Evolutionary conservation across 176 grass and related monocot species (phyloP), one percentile per base, ranked within the genome.

Genomic region (Paspalum vaginatum): DNA sequence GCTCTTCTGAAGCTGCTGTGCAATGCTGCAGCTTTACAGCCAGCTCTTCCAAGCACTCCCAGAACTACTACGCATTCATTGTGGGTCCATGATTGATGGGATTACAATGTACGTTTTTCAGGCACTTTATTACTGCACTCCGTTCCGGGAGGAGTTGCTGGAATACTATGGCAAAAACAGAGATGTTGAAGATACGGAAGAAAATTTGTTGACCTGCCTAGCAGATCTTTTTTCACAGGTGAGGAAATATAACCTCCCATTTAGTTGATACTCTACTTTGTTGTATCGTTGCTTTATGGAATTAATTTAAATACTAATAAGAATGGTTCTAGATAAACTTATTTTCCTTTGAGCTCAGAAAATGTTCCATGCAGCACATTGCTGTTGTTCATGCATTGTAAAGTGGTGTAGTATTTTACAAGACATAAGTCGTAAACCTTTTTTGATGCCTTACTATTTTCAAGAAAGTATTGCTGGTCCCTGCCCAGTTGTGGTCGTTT

Each of bases 201-300:
- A 95, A 77, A 98, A 91, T 73, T 76, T 98, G 85, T 59, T 98
- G 72, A 93, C 88, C 38, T 98, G 89, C 79, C 79, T 98, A 82
- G 95, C 90, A 54, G 95, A 98, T 91, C 88, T 98, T 76, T 98
- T 98, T 86, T 55, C 79, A 63, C 95, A 98, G 95, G 95, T 98
- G 83, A 70, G 57, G 39, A 46, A 69, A 38, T 58, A 26, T 41
- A 67, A 49, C 6, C 25, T 77, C 8, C 22, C 47, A 17, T 56
- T 87, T 70, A 65, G 20, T 69, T 70, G 39, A 76, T 69, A 41
- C 45, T 47, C 40, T 81, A 61, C 47, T 71, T 85, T 57, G 10
- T 47, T 70, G 7, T 70, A 42, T 81, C 58, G n/a, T 63, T 77
- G 14, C 25, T 80, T 63, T 63, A 24, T 68, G 26, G 47, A 70